Percentiles rank a stretch among this genome's conserved stretches.
These are phyloP conservation scores for Penicillium sp. DNA, from an alignment of 2,329 filamentous ascomycete genomes.

Conservation along the genomic window DNA sequence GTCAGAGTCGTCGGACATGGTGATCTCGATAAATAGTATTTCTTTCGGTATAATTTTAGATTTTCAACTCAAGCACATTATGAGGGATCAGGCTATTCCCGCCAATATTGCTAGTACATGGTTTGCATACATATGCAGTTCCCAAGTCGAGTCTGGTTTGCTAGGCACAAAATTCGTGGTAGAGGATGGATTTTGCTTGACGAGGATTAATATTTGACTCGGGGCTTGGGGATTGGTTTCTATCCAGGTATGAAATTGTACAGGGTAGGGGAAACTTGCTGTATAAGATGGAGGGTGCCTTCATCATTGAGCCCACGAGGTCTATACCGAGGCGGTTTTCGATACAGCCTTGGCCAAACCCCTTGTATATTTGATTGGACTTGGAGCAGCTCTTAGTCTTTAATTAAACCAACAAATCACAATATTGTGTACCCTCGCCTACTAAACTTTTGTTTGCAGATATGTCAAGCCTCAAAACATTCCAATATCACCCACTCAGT, in stretches of 20 bases:
- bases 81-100: not conserved
- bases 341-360: no score
- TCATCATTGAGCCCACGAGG: not conserved
- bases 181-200: not conserved
- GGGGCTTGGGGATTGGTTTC: not conserved
- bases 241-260: not conserved
- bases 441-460: not conserved
- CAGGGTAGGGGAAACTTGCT: not conserved
- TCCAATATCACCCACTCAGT: not conserved
- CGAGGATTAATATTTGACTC: not conserved
- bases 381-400: not conserved
- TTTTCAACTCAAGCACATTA: not conserved
- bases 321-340: not conserved
- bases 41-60: conserved; percentile 1
- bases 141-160: not conserved
- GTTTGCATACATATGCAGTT: not conserved
- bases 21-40: conserved; percentile 12
- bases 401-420: not conserved
- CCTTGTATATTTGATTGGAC: not conserved
- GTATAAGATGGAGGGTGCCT: not conserved
- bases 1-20: conserved; percentile 40
- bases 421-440: not conserved
- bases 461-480: not conserved
- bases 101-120: not conserved
- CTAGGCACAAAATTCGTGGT: not conserved